phyloP scores from a whole-genome alignment of 192 early-diverging fungal species.

The Rhizophlyctis rosea region DNA sequence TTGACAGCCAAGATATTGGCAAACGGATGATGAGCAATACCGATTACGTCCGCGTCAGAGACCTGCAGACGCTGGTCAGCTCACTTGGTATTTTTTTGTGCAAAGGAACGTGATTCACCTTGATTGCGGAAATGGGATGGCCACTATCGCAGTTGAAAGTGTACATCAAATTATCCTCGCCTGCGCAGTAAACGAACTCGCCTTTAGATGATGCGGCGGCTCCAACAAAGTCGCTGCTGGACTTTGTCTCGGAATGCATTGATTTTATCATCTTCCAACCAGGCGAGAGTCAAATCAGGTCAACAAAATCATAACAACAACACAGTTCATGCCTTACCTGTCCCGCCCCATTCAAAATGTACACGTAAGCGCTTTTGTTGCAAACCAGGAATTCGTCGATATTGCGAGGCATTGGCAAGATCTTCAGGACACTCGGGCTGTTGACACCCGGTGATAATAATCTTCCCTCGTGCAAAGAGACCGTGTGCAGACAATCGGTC shows the following conservation, averaged over 20 bases:
- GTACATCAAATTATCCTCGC: constrained; percentile 66
- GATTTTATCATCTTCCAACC: not conserved
- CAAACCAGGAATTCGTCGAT: constrained; percentile 71
- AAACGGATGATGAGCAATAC: constrained; percentile 77
- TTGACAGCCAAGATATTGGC: constrained; percentile 73
- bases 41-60: constrained; percentile 68
- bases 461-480: constrained; percentile 60
- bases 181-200: constrained; percentile 75
- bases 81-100: not conserved
- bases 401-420: constrained; percentile 63
- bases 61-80: constrained; percentile 25
- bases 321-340: constrained; percentile 21
- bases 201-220: constrained; percentile 71
- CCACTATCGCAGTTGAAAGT: constrained; percentile 68
- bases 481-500: constrained; percentile 60
- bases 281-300: not conserved
- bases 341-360: constrained; percentile 67
- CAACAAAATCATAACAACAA: not conserved
- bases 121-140: constrained; percentile 34
- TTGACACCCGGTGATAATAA: constrained; percentile 32
- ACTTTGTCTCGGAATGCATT: not conserved
- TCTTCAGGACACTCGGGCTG: constrained; percentile 48
- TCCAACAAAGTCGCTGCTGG: constrained; percentile 46
- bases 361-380: constrained; percentile 71
- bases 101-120: constrained; percentile 35